These are phyloP conservation scores for Scedosporium dehoogii DNA, from an alignment of 2,329 filamentous ascomycete genomes.

Conservation along the genomic window DNA sequence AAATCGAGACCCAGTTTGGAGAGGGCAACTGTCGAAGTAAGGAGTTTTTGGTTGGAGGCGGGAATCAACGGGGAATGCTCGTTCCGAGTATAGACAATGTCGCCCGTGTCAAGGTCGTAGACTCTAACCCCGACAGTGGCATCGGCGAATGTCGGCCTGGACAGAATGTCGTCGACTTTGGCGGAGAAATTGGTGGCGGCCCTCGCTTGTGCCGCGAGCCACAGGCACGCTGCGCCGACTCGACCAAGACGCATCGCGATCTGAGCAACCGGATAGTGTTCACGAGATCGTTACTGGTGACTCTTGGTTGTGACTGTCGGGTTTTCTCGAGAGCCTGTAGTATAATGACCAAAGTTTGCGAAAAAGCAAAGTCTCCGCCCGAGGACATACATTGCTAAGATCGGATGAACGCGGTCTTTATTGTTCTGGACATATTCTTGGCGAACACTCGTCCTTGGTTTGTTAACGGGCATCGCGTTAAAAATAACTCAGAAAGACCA, in stretches of 20 bases:
- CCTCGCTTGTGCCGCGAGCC: background rate
- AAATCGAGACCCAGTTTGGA: constrained; percentile 4
- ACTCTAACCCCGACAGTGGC: constrained; percentile 7
- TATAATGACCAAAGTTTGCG: too few species aligned
- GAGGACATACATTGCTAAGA: too few species aligned
- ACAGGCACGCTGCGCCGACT: background rate
- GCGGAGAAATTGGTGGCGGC: background rate
- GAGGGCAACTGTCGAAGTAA: constrained; percentile 4
- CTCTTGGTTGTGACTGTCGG: too few species aligned
- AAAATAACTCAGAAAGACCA: background rate
- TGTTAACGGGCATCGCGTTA: background rate
- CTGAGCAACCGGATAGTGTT: too few species aligned
- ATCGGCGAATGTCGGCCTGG: constrained; percentile 4
- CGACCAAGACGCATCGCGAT: background rate
- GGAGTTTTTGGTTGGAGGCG: constrained; percentile 7
- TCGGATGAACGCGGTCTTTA: too few species aligned
- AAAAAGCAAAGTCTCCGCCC: too few species aligned
- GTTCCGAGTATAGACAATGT: background rate
- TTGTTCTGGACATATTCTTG: too few species aligned
- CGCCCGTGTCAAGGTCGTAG: background rate
- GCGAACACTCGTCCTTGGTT: too few species aligned
- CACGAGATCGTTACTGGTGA: too few species aligned
- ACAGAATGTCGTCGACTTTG: background rate
- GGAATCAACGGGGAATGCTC: background rate
- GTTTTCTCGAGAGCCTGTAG: too few species aligned